These are phyloP conservation scores for Arachis stenosperma DNA, from an alignment of 306 rosid species.

Conservation along the genomic window DNA sequence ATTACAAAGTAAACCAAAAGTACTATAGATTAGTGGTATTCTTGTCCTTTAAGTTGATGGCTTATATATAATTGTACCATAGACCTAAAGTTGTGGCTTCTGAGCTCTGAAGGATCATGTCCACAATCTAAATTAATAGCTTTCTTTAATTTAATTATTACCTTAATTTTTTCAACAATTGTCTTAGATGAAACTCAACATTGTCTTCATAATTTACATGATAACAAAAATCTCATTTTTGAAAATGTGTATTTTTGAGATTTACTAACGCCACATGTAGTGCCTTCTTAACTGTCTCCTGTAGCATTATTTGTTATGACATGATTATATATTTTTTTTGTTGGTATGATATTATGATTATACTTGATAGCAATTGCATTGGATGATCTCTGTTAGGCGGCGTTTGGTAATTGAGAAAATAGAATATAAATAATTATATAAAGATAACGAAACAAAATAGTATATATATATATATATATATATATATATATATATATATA, in stretches of 20 bases:
- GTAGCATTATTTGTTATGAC: not conserved
- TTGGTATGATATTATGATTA: not conserved
- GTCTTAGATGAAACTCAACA: not conserved
- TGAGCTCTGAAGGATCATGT: conserved; percentile 4
- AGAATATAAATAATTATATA: too few relatives aligned
- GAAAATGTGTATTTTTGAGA: not conserved
- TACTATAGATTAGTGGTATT: too few relatives aligned
- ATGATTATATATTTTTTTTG: not conserved
- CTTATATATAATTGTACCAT: not conserved
- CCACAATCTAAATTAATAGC: conserved; percentile 11
- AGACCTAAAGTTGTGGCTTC: not conserved
- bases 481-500: too few relatives aligned
- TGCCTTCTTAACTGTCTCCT: not conserved
- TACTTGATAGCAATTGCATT: not conserved
- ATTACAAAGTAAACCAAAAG: too few relatives aligned
- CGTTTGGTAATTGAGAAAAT: too few relatives aligned
- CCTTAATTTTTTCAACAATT: not conserved
- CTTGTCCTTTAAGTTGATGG: not conserved
- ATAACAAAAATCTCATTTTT: too few relatives aligned
- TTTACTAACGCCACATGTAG: conserved; percentile 31
- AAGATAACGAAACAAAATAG: too few relatives aligned
- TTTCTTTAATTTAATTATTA: not conserved
- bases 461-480: too few relatives aligned
- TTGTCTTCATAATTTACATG: too few relatives aligned
- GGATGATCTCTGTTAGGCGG: not conserved